Conservation (phyloP, 768 basidiomycete species). For the Leccinum longicurvipes region DNA sequence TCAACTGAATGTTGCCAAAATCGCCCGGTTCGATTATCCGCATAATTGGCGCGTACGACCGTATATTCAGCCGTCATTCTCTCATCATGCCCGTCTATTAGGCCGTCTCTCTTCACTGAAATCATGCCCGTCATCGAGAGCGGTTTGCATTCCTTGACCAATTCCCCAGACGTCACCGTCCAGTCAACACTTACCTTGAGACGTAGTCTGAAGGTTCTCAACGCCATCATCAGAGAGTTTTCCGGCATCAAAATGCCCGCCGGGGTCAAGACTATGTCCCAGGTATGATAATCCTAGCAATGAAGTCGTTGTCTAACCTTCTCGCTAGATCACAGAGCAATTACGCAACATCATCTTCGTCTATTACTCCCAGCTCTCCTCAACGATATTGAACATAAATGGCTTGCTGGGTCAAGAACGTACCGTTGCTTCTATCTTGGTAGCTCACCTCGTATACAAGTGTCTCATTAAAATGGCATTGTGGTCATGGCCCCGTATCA, state of each 20-base stretch:
- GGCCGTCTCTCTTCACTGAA: conserved; percentile 30
- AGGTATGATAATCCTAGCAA: conserved; percentile 37
- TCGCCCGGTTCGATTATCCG: conserved; percentile 78
- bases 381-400: conserved; percentile 32
- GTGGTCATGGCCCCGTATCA: conserved; percentile 66
- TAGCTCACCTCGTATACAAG: conserved; percentile 75
- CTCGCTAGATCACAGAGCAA: conserved; percentile 24
- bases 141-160: conserved; percentile 49
- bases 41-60: conserved; percentile 53
- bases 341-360: conserved; percentile 52
- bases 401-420: conserved; percentile 36
- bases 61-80: not conserved
- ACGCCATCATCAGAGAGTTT: conserved; percentile 68
- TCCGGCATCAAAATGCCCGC: conserved; percentile 65
- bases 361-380: conserved; percentile 56
- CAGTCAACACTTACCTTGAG: conserved; percentile 49
- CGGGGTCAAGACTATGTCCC: conserved; percentile 63
- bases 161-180: conserved; percentile 39
- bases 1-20: conserved; percentile 67
- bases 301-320: not conserved
- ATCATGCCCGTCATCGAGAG: conserved; percentile 55
- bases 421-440: conserved; percentile 44
- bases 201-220: conserved; percentile 61
- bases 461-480: conserved; percentile 63
- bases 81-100: conserved; percentile 3